Evolutionary conservation across 164 flowering plant species (phyloP).

Genomic region (Euptelea pleiosperma): DNA sequence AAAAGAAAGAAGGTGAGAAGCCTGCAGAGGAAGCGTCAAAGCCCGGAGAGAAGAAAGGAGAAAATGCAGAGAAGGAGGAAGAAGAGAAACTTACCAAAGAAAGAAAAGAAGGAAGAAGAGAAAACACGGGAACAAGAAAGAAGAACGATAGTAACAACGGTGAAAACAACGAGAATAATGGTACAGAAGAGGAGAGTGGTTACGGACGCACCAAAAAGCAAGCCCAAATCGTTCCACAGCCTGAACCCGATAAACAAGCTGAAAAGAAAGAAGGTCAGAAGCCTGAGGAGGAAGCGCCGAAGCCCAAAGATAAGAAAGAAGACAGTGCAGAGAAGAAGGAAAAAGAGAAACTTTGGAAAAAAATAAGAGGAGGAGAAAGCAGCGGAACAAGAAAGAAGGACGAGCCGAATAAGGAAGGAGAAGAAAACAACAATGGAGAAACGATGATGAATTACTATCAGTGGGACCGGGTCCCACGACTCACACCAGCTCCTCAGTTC

Average conservation of each 20-base stretch:
- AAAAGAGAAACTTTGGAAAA: too few relatives aligned
- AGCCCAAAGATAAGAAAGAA: slow-evolving; percentile 33
- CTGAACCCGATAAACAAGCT: slow-evolving; percentile 34
- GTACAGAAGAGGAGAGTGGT: too few relatives aligned
- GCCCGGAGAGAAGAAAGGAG: slow-evolving; percentile 33
- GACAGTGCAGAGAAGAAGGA: slow-evolving; percentile 26
- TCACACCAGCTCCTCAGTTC: slow-evolving; percentile 85
- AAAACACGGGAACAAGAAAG: too few relatives aligned
- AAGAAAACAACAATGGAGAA: too few relatives aligned
- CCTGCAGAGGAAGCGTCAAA: slow-evolving; percentile 27
- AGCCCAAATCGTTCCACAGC: slow-evolving; percentile 74
- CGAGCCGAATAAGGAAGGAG: slow-evolving; percentile 3
- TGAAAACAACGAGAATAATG: too few relatives aligned
- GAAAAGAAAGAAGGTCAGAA: slow-evolving; percentile 37
- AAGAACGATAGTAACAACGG: slow-evolving; percentile 20
- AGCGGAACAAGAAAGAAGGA: slow-evolving; percentile 18
- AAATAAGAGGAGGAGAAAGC: too few relatives aligned
- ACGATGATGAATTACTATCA: slow-evolving; percentile 57
- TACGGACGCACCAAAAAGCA: slow-evolving; percentile 77
- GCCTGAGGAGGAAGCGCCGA: slow-evolving; percentile 25
- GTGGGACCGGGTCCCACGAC: slow-evolving; percentile 64
- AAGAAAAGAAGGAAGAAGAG: slow-evolving; percentile 9
- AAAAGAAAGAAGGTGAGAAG: slow-evolving; percentile 35
- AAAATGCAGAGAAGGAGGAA: slow-evolving; percentile 24
- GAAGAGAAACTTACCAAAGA: slow-evolving; percentile 15